Evolutionary conservation across 2,329 filamentous ascomycete species (phyloP), one percentile per base, ranked within the genome.

Genomic region (Aspergillus ochraceus): DNA sequence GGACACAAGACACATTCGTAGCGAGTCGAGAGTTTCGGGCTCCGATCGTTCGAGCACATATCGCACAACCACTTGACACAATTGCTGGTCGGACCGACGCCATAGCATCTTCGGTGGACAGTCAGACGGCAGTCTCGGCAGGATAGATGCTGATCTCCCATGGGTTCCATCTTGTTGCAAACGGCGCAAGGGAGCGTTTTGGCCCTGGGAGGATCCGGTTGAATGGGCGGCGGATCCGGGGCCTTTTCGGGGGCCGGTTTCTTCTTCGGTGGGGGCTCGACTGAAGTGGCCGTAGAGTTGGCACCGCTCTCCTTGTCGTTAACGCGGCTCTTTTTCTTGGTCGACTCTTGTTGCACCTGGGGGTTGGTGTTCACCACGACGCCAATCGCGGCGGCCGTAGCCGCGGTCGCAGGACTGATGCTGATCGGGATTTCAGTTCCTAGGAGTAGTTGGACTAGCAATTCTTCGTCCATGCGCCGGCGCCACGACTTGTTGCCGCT

Each of bases 1-100:
- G 95, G 91, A 72, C 95, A 99, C 36, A 99, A 81, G 53, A 96
- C 89, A 76, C 95, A 99, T 78, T 94, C 90, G 76, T 98, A 98
- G 71, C 90, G 88, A 59, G 96, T 94, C n/a, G 95, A 97, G 49
- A 96, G 89, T 66, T 91, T 88, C 5, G 94, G 92, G 69, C 89
- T 94, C 74, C 92, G 92, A 73, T 99, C 95, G 71, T 99, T 99
- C 42, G 88, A 83, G 76, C 95, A 99, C 85, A 93, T 96, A 76
- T 98, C 95, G 75, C 95, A 99, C 46, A 89, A 86, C 95, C 95
- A 99, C 76, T 96, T 96, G 49, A 83, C 85, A 32, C 86, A 84
- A 56, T 83, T 84, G 47, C 90, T 86, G 58, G 77, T 77, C 53
- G 89, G 87, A 50, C 89, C 86, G 32, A 98, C 83, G n/a, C 95